Evolutionary conservation across 2,329 filamentous ascomycete genomes (phyloP).

Genomic region (Erysiphe pisi): DNA sequence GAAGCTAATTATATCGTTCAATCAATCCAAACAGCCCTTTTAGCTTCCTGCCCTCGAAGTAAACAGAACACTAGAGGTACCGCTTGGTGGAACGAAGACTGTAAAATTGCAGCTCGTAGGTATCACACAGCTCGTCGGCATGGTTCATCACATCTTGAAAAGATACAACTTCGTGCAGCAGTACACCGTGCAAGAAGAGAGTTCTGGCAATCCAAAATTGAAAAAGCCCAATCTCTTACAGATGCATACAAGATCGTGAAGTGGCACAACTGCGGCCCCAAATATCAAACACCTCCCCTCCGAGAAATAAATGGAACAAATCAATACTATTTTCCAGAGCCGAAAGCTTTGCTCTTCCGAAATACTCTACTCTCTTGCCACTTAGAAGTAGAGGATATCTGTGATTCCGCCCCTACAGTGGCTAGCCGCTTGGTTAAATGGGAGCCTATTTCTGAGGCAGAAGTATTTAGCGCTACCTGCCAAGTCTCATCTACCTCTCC

Average conservation of each 20-base stretch:
- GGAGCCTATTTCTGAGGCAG: not conserved
- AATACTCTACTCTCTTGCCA: not conserved
- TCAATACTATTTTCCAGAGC: not conserved
- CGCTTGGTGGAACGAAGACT: no score
- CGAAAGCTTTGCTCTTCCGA: not conserved
- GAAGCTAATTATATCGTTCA: no score
- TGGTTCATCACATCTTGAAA: not conserved
- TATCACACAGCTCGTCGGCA: not conserved
- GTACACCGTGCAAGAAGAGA: constrained; percentile 10
- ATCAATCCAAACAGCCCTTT: no score
- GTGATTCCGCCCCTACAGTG: not conserved
- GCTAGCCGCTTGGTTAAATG: not conserved
- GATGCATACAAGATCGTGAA: constrained; percentile 18
- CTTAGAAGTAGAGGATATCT: not conserved
- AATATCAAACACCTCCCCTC: constrained; percentile 14
- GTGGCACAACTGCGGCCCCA: not conserved
- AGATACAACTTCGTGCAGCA: not conserved
- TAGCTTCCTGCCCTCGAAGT: no score
- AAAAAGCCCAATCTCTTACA: constrained; percentile 4
- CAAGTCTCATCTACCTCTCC: not conserved
- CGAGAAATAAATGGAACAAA: not conserved
- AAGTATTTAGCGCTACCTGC: constrained; percentile 4
- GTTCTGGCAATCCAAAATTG: not conserved
- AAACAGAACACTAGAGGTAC: no score
- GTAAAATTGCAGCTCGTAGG: not conserved